Percentiles rank a stretch among this genome's conserved stretches.
Conservation (phyloP, 257 asterid species). For the Thymus quinquecostatus region DNA sequence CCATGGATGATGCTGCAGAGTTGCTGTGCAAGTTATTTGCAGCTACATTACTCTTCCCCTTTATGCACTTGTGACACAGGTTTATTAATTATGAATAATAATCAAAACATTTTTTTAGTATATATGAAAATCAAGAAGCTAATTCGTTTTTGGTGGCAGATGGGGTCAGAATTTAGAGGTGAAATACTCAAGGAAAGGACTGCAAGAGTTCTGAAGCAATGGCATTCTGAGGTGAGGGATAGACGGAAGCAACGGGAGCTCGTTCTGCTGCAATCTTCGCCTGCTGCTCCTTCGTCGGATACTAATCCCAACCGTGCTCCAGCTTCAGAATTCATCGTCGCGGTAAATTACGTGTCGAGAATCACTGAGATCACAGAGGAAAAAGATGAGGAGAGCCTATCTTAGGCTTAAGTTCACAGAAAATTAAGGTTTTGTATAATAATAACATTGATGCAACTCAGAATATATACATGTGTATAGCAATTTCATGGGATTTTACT, state of each 20-base stretch:
- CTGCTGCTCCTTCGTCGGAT: background rate
- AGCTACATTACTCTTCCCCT: constrained; percentile 50
- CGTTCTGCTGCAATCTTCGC: background rate
- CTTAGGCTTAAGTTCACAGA: background rate
- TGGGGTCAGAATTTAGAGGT: constrained; percentile 47
- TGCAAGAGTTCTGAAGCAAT: constrained; percentile 30
- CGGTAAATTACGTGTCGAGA: background rate
- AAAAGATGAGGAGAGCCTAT: constrained; percentile 13
- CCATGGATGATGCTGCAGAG: constrained; percentile 24
- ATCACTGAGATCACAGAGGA: constrained; percentile 37
- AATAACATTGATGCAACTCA: background rate
- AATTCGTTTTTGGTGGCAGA: constrained; percentile 26
- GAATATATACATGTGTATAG: background rate
- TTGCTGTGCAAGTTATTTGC: constrained; percentile 46
- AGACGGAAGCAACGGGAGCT: constrained; percentile 29
- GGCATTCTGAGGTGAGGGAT: constrained; percentile 42
- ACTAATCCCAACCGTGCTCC: background rate
- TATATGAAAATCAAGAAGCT: constrained; percentile 4
- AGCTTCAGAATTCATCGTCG: background rate
- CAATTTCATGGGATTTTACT: background rate
- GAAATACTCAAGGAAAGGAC: constrained; percentile 33
- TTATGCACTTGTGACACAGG: constrained; percentile 50
- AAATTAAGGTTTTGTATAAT: too few species aligned
- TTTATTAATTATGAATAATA: too few species aligned
- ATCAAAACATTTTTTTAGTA: too few species aligned